Evolutionary conservation across 176 grass and related monocot genomes (phyloP), one percentile per base, ranked within the genome.

Genomic region (Carex pumila): DNA sequence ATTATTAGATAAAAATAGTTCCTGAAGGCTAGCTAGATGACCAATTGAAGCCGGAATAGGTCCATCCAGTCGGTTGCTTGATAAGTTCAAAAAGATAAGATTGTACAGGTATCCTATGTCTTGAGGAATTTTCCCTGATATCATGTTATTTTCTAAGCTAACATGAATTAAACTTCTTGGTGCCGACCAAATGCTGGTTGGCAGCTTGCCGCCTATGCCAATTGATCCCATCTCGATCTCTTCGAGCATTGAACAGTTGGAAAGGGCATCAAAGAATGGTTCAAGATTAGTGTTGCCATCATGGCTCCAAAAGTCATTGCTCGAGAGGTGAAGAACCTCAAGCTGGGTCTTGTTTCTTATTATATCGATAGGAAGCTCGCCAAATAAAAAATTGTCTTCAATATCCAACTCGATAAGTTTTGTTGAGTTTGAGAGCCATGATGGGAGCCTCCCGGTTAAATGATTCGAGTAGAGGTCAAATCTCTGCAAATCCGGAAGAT

Each of bases 71-170:
- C 47, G 36, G 76, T 98, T 98, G 89, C 88, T 88, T 0, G 92
- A 94, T 79, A 98, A 83, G 79, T 95, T 94, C 84, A 98, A 76
- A 65, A 91, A 88, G 14, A 83, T 86, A 60, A 98, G 83, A 74
- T 89, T 98, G 41, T 83, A 87, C 5, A 93, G 17, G 15, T 90
- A 86, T 32, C 89, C 89, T 0, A 98, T 88, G 81, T 81, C 70
- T 2, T 55, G 62, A 0, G 95, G 95, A 73, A 98, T 91, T 0
- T 82, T 82, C n/a, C 95, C 95, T 49, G 57, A 9, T 81, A 98
- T 91, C 83, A 74, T 12, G 69, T 98, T 98, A 14, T 86, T 41
- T 43, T 91, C 92, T 41, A 98, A 79, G 36, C 87, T 80, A 65
- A 94, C 80, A 79, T 57, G 59, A 1, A 36, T 87, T 14, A 93